A percentile compares a stretch with the other conserved stretches of the same genome.
These are phyloP conservation scores for Annona squamosa DNA, from an alignment of 164 flowering plant species.

Conservation along the genomic window DNA sequence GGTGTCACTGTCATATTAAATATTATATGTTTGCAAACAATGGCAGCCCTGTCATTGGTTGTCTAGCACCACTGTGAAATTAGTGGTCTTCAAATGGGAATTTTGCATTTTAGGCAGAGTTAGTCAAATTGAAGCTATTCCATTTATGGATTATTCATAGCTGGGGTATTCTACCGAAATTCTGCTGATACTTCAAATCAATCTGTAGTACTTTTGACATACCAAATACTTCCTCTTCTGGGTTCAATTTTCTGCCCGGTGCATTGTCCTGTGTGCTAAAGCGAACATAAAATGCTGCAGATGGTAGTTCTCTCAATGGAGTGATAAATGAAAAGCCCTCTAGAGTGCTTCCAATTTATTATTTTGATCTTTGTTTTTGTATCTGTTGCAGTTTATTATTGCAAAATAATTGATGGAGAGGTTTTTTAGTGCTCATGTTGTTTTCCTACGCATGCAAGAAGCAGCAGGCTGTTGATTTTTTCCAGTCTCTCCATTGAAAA, in stretches of 20 bases:
- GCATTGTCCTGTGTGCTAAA: background rate
- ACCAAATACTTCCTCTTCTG: too few relatives aligned
- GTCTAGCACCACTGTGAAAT: too few relatives aligned
- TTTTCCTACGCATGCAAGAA: slow-evolving; percentile 19
- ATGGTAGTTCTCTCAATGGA: background rate
- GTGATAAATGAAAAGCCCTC: background rate
- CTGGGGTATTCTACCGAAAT: too few relatives aligned
- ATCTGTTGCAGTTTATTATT: background rate
- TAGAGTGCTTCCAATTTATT: background rate
- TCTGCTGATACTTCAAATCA: too few relatives aligned
- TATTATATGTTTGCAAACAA: too few relatives aligned
- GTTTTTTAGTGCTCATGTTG: background rate
- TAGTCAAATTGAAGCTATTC: too few relatives aligned
- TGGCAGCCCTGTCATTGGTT: too few relatives aligned
- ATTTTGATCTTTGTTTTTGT: background rate
- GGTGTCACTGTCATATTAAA: too few relatives aligned
- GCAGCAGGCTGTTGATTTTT: slow-evolving; percentile 16
- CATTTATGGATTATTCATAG: too few relatives aligned
- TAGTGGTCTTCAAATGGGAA: too few relatives aligned
- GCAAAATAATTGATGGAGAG: background rate
- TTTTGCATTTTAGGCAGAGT: too few relatives aligned
- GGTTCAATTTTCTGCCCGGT: background rate
- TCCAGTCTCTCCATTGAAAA: slow-evolving; percentile 9
- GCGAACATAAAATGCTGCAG: background rate
- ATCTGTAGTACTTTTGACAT: too few relatives aligned